Evolutionary conservation across 1,139 yeast species (phyloP).

Genomic region (Saccharomyces hybrid): DNA sequence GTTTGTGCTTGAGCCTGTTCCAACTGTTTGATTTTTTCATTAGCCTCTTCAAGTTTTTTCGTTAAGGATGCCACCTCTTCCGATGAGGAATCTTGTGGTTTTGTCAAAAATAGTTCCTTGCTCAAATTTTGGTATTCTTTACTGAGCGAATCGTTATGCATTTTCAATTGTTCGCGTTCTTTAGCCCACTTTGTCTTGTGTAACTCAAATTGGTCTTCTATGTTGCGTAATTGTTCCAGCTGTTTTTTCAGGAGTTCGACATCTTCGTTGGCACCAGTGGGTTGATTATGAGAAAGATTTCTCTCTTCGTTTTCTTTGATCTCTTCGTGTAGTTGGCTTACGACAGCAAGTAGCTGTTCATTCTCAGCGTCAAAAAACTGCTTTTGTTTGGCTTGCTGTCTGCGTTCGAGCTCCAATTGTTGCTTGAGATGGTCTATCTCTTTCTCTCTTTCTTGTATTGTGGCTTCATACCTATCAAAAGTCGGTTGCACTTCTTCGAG

Average conservation of each 20-base stretch:
- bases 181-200: constrained; percentile 25
- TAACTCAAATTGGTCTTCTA: constrained; percentile 10
- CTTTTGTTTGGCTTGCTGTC: constrained; percentile 21
- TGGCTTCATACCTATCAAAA: constrained; percentile 27
- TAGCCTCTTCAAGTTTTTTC: constrained; percentile 10
- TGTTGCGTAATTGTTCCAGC: constrained; percentile 10
- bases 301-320: constrained; percentile 25
- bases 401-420: constrained; percentile 19
- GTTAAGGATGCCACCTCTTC: constrained; percentile 5
- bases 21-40: constrained; percentile 7
- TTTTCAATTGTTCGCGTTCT: constrained; percentile 23
- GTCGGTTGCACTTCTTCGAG: constrained; percentile 31
- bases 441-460: constrained; percentile 17
- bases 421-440: constrained; percentile 19
- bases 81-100: not conserved
- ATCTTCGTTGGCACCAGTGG: constrained; percentile 2
- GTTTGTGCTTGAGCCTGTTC: constrained; percentile 6
- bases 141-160: constrained; percentile 27
- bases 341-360: constrained; percentile 29
- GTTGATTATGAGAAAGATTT: constrained; percentile 6
- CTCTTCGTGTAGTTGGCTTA: constrained; percentile 28
- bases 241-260: constrained; percentile 11
- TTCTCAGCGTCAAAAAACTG: constrained; percentile 28
- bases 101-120: constrained; percentile 10
- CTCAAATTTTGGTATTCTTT: constrained; percentile 22